A percentile compares a stretch with the other conserved stretches of the same genome.
phyloP scores from a whole-genome alignment of 805 yeast genomes.

The Candida nemodendra region DNA sequence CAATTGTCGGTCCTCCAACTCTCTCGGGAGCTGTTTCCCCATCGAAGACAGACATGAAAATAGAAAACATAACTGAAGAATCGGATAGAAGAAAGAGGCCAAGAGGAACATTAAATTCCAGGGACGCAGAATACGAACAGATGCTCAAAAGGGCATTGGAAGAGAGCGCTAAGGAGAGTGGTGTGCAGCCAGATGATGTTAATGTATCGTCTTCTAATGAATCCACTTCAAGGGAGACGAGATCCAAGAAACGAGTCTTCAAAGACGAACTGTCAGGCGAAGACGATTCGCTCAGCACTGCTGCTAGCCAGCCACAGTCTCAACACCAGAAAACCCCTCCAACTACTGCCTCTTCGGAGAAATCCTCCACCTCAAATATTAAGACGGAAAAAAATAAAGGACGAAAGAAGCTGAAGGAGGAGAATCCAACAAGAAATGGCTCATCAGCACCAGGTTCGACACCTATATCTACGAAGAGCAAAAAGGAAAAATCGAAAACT shows the following conservation, averaged over 20 bases:
- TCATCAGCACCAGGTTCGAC: slow-evolving; percentile 1
- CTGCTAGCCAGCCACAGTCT: slow-evolving; percentile 8
- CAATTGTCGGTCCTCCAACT: slow-evolving; percentile 1
- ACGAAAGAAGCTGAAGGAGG: slow-evolving; percentile 18
- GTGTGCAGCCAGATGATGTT: slow-evolving; percentile 36
- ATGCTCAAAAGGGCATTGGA: slow-evolving; percentile 46
- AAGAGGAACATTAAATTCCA: slow-evolving; percentile 22
- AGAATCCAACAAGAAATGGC: slow-evolving; percentile 1
- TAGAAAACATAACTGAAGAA: slow-evolving; percentile 15
- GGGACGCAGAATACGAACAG: slow-evolving; percentile 37
- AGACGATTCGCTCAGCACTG: slow-evolving; percentile 12
- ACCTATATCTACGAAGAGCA: slow-evolving; percentile 8
- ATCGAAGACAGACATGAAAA: slow-evolving; percentile 14
- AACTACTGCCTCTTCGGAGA: slow-evolving; percentile 21
- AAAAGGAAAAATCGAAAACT: slow-evolving; percentile 19
- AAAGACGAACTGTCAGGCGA: slow-evolving; percentile 23
- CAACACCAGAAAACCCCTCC: slow-evolving; percentile 19
- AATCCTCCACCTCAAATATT: slow-evolving; percentile 10
- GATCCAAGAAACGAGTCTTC: slow-evolving; percentile 22
- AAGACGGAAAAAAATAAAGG: slow-evolving; percentile 17
- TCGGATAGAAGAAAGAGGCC: slow-evolving; percentile 26
- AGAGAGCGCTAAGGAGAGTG: slow-evolving; percentile 55
- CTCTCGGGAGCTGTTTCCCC: slow-evolving; percentile 5
- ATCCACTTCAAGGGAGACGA: slow-evolving; percentile 25
- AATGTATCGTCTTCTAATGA: slow-evolving; percentile 34